Evolutionary conservation across 2,329 filamentous ascomycete genomes (phyloP).

Genomic region (Hypoxylon sp.): DNA sequence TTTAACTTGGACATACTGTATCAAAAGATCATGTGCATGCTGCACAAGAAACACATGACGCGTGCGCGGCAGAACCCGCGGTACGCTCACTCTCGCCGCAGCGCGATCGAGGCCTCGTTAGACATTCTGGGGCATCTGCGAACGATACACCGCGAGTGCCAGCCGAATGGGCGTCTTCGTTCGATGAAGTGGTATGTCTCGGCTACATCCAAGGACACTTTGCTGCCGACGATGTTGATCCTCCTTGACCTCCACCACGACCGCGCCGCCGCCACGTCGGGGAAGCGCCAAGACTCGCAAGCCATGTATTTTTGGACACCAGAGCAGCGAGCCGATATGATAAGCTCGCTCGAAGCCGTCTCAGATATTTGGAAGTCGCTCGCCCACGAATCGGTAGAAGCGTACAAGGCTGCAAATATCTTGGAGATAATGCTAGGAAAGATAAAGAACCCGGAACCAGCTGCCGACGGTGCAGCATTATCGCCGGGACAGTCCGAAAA

Average conservation of each 20-base stretch:
- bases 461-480: conserved; percentile 23
- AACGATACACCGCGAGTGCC: conserved; percentile 77
- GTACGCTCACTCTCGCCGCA: conserved; percentile 83
- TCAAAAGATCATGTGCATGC: conserved; percentile 85
- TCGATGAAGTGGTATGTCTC: conserved; percentile 81
- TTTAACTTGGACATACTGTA: conserved; percentile 86
- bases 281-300: conserved; percentile 51
- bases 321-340: conserved; percentile 76
- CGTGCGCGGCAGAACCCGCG: conserved; percentile 79
- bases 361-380: conserved; percentile 82
- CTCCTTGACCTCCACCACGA: conserved; percentile 82
- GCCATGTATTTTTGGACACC: conserved; percentile 64
- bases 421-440: conserved; percentile 87
- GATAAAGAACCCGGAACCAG: conserved; percentile 61
- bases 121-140: conserved; percentile 80
- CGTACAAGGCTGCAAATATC: conserved; percentile 83
- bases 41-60: conserved; percentile 88
- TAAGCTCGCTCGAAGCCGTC: conserved; percentile 74
- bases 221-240: conserved; percentile 85
- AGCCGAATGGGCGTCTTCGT: conserved; percentile 73
- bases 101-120: conserved; percentile 86
- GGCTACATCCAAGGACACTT: conserved; percentile 82
- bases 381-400: conserved; percentile 82
- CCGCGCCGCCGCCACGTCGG: conserved; percentile 56
- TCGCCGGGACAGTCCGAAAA: conserved; percentile 33